phyloP scores from a whole-genome alignment of 495 filamentous ascomycete genomes.

The Rusavskia elegans region DNA sequence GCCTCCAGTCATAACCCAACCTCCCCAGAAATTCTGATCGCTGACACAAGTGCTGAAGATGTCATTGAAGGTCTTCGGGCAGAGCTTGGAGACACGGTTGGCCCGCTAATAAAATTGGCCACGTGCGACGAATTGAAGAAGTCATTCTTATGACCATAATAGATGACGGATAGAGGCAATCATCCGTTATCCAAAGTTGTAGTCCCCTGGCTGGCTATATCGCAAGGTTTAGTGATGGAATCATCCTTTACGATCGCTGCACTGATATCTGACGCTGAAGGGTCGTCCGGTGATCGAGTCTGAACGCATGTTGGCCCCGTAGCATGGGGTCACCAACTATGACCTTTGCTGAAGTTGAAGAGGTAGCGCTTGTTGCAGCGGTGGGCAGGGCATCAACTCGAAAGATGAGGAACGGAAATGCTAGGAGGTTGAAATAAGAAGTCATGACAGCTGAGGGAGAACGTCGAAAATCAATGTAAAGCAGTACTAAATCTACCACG shows the following conservation, averaged over 20 bases:
- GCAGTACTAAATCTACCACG: too few relatives aligned
- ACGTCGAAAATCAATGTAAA: too few relatives aligned
- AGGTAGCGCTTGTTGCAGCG: not conserved
- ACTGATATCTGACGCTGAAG: not conserved
- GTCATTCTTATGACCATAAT: not conserved
- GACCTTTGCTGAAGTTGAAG: not conserved
- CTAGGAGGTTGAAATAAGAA: too few relatives aligned
- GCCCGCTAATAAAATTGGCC: not conserved
- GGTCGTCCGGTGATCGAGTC: not conserved
- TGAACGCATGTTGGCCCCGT: not conserved
- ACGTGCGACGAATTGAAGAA: conserved; percentile 1
- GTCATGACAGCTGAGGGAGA: too few relatives aligned
- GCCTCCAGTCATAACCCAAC: not conserved
- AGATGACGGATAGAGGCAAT: not conserved
- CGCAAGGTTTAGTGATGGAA: conserved; percentile 1
- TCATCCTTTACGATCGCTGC: not conserved
- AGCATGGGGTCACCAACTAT: not conserved
- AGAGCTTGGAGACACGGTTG: not conserved
- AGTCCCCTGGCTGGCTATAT: not conserved
- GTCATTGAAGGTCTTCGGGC: not conserved
- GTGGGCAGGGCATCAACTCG: too few relatives aligned
- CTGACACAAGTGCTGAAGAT: conserved; percentile 1
- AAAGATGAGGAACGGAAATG: too few relatives aligned
- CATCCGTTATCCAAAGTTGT: not conserved
- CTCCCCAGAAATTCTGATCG: not conserved